phyloP scores from a whole-genome alignment of 2,329 filamentous ascomycete genomes.

The Penicillium oxalicum region DNA sequence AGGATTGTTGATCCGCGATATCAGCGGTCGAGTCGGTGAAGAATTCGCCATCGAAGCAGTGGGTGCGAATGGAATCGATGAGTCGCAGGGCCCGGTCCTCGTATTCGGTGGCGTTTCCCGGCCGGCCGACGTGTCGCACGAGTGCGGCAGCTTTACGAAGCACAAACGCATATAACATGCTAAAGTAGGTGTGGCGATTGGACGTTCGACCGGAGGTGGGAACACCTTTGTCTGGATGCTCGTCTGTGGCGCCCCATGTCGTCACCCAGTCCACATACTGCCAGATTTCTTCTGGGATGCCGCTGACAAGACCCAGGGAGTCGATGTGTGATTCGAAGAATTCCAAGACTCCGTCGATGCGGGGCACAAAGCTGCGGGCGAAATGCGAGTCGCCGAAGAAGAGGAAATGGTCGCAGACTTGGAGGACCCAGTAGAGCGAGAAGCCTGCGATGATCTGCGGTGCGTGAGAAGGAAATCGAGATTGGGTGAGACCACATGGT shows the following conservation, averaged over 20 bases:
- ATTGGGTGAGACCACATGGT: conserved; percentile 26
- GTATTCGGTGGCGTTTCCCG: conserved; percentile 27
- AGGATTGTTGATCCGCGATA: conserved; percentile 15
- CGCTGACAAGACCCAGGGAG: conserved; percentile 17
- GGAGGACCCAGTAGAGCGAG: conserved; percentile 31
- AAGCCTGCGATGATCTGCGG: conserved; percentile 28
- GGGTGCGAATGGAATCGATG: conserved; percentile 16
- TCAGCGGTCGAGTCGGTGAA: conserved; percentile 32
- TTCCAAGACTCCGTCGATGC: conserved; percentile 22
- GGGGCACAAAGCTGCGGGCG: conserved; percentile 18
- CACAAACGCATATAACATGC: conserved; percentile 36
- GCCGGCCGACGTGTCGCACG: conserved; percentile 27
- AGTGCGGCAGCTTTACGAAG: conserved; percentile 32
- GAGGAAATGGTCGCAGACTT: conserved; percentile 27
- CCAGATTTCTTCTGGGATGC: conserved; percentile 24
- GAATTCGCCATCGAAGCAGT: conserved; percentile 28
- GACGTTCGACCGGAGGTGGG: conserved; percentile 33
- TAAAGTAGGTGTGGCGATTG: conserved; percentile 39
- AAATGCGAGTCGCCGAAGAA: conserved; percentile 27
- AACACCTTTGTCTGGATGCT: conserved; percentile 36
- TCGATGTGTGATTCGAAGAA: conserved; percentile 21
- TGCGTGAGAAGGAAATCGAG: conserved; percentile 27
- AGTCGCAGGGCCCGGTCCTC: conserved; percentile 16
- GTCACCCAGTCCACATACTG: conserved; percentile 34
- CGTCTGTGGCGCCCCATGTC: conserved; percentile 25